A percentile compares a stretch with the other conserved stretches of the same genome.
Evolutionary conservation across 2,329 filamentous ascomycete genomes (phyloP).

Genomic region (Xylaria sp.): DNA sequence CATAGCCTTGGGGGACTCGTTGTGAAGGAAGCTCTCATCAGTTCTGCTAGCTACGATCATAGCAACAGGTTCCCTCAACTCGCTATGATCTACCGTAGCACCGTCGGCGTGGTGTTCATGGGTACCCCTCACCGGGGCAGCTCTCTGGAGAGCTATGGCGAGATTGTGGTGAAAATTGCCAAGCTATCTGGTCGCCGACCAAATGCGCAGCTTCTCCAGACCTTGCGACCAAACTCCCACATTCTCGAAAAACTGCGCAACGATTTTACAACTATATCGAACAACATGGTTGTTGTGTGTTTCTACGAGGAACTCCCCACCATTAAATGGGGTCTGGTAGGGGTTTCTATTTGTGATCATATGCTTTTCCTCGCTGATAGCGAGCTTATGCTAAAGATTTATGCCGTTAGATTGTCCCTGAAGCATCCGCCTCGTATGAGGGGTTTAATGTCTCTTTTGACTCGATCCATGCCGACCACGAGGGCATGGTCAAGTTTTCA

Average conservation of each 20-base stretch:
- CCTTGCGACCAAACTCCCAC: neutral
- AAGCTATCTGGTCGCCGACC: neutral
- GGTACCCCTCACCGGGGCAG: slow-evolving; percentile 2
- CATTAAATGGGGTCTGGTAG: neutral
- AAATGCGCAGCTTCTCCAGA: slow-evolving; percentile 5
- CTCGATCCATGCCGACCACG: slow-evolving; percentile 7
- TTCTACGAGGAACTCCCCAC: slow-evolving; percentile 7
- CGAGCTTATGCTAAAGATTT: neutral
- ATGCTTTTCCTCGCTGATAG: neutral
- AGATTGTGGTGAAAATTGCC: neutral
- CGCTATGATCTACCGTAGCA: neutral
- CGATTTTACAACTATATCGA: slow-evolving; percentile 5
- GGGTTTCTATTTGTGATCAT: neutral
- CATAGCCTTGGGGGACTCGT: slow-evolving; percentile 7
- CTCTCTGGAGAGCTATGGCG: neutral
- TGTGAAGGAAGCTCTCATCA: slow-evolving; percentile 6
- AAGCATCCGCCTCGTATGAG: slow-evolving; percentile 9
- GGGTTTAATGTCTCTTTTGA: neutral
- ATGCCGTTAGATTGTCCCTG: neutral
- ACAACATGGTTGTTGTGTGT: slow-evolving; percentile 3
- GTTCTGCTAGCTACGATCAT: neutral
- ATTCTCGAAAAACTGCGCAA: slow-evolving; percentile 5
- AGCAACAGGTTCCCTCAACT: neutral
- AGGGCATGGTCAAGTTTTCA: slow-evolving; percentile 5
- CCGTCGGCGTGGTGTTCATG: slow-evolving; percentile 3